A percentile compares a stretch with the other conserved stretches of the same genome.
Evolutionary conservation across 2,329 filamentous ascomycete species (phyloP).

Genomic region (Penicillium sp.): DNA sequence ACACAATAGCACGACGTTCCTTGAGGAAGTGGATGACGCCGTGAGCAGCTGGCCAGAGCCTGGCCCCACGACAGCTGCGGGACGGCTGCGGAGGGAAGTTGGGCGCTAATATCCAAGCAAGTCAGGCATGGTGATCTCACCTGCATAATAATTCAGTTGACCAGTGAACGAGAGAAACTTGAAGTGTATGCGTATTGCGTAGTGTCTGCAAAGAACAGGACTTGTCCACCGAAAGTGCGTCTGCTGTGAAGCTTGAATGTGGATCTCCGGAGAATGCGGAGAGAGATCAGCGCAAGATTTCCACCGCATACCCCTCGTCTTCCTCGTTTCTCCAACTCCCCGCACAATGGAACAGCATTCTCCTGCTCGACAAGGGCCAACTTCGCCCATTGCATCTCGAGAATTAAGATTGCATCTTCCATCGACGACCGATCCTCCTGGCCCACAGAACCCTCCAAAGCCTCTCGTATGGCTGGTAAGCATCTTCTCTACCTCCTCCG

Average conservation of each 20-base stretch:
- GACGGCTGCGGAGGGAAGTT: constrained; percentile 56
- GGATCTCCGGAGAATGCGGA: constrained; percentile 20
- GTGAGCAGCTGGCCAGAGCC: constrained; percentile 79
- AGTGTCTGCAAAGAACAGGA: too few relatives aligned
- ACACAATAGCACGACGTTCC: constrained; percentile 79
- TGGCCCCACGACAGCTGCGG: constrained; percentile 53
- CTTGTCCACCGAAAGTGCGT: too few relatives aligned
- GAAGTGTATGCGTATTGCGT: too few relatives aligned
- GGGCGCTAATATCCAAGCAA: constrained; percentile 33
- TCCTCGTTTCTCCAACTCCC: not conserved
- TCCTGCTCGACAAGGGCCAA: constrained; percentile 19
- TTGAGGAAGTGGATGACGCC: constrained; percentile 87
- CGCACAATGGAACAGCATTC: constrained; percentile 25
- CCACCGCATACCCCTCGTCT: constrained; percentile 3
- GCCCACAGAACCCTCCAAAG: constrained; percentile 60
- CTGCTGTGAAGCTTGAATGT: too few relatives aligned
- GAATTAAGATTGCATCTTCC: constrained; percentile 59
- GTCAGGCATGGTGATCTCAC: too few relatives aligned
- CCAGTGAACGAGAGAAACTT: too few relatives aligned
- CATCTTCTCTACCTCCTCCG: constrained; percentile 12
- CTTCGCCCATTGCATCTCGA: constrained; percentile 24
- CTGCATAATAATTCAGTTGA: too few relatives aligned
- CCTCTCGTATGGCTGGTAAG: constrained; percentile 84
- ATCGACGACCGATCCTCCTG: constrained; percentile 78
- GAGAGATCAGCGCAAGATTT: constrained; percentile 8